Evolutionary conservation across 1,284 basidiomycete species (phyloP), one percentile per base, ranked within the genome.

Genomic region (Anthracocystis walkeri): DNA sequence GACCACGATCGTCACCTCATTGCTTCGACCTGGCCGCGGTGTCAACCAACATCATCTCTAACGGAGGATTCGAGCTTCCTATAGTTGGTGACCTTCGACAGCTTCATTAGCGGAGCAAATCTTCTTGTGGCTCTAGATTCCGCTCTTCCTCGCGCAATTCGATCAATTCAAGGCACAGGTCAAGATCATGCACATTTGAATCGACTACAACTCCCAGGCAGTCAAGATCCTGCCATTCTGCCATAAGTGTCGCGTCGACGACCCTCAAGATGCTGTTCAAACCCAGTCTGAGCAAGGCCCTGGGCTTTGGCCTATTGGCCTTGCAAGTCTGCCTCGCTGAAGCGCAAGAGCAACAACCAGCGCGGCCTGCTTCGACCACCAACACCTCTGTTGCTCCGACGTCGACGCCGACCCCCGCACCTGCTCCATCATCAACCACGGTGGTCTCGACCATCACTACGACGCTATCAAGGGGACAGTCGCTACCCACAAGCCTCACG

Each of bases 381-480:
- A 56, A 18, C 38, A 46, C 29, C 41, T 51, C 61, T 6, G 54
- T 25, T 33, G 60, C 49, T 33, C 41, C 64, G 10, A 20, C 61
- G 1, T 57, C 57, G 8, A n/a, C 48, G 5, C 21, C 64, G 5
- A 48, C 57, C n/a, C 49, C 64, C 6, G 16, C 65, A 14, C 11
- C 54, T 1, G 35, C 25, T 18, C 49, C 31, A 2, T 20, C 62
- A 8, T 62, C 55, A 4, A 64, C 65, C 3, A 61, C 65, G 4
- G 46, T 67, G 10, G 29, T 62, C 7, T 76, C 61, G 4, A 72
- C 65, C 51, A 61, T 70, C 33, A 76, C 74, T 8, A 72, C 74
- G 12, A 76, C 74, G 7, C 40, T 76, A 5, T 52, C 61, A 38
- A 58, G 52, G 4, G 74, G 74, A 7, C 68, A 72, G 31, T 54